Evolutionary conservation across 257 asterid genomes (phyloP), one percentile per base, ranked within the genome.

Genomic region (Solanum neorickii): DNA sequence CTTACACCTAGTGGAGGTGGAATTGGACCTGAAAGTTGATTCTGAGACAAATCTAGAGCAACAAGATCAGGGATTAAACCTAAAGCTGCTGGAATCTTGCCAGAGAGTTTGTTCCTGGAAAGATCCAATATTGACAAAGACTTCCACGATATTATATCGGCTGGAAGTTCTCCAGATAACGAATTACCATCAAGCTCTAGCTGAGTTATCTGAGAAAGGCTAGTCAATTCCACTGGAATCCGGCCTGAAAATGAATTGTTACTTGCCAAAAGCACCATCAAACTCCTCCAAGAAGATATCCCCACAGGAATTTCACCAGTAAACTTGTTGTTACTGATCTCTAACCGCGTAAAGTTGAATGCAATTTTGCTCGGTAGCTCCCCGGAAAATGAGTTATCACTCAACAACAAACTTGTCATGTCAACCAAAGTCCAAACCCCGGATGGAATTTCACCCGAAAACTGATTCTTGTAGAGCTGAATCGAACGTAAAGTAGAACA

Each of bases 391-490:
- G 91, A 90, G 91, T 95, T 97, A 80, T 88, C 85, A 85, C 93
- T 93, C 83, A 95, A 92, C 95, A 89, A 91, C 91, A 97, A 31
- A 31, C 92, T 91, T 10, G 92, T 89, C 92, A 97, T 76, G 92
- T 91, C 90, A 14, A 0, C 12, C 33, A 89, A 31, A 16, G 94
- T 70, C 98, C 97, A 95, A 49, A 97, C n/a, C 20, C 93, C 93
- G 1, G 44, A 47, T 16, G 98, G 99, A 75, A 97, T 47, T 56
- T 93, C 91, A n/a, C 99, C 99, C 1, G 98, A 90, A 21, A 97
- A 87, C 1, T 37, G 49, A 83, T 97, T 97, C 29, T 89, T 86
- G 60, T 91, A 91, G 49, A 97, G 93, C 91, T 94, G 95, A 84
- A 95, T 49, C 15, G 95, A 89, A 60, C 92, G 90, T 23, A 97